These are phyloP conservation scores for Ampelocalamus luodianensis DNA, from an alignment of 176 grass and related monocot genomes.

Conservation along the genomic window DNA sequence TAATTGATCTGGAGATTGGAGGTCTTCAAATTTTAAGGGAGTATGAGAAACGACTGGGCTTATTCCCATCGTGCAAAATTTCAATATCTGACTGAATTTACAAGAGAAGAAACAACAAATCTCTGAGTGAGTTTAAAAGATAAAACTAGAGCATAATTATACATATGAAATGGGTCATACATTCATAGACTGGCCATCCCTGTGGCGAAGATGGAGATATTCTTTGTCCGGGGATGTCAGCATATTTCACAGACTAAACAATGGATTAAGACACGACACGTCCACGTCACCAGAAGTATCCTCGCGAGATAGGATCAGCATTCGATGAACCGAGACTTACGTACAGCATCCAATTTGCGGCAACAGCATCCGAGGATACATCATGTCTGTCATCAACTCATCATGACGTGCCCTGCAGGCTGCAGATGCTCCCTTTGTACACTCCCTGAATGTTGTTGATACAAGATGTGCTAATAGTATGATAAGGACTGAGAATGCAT, in stretches of 20 bases:
- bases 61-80: not conserved
- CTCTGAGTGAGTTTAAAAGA: not conserved
- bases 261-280: not conserved
- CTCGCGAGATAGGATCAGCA: not conserved
- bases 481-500: not conserved
- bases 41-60: not conserved
- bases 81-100: not conserved
- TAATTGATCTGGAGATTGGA: not conserved
- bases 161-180: not conserved
- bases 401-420: not conserved
- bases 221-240: not conserved
- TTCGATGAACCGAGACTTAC: not conserved
- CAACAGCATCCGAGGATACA: constrained; percentile 12
- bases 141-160: not conserved
- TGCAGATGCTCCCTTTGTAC: not conserved
- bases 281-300: not conserved
- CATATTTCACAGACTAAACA: not conserved
- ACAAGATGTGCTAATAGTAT: constrained; percentile 4
- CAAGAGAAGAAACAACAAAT: not conserved
- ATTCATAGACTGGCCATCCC: not conserved
- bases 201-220: not conserved
- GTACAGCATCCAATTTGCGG: not conserved
- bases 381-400: not conserved
- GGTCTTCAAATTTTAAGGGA: not conserved
- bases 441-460: constrained; percentile 3